Conservation (phyloP, 805 yeast species). For the Metschnikowia picachoensis region DNA sequence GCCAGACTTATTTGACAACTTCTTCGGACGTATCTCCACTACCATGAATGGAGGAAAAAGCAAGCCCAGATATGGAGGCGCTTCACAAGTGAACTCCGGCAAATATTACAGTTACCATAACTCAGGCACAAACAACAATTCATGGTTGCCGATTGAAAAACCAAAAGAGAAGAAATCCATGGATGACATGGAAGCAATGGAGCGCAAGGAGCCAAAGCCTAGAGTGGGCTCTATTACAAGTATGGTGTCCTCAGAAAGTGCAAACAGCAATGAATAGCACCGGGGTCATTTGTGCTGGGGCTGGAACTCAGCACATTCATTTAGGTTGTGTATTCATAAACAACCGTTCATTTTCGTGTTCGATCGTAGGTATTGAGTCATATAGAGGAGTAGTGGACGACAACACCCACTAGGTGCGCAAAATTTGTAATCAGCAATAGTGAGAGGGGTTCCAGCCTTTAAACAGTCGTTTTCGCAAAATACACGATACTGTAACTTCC, state of each 20-base stretch:
- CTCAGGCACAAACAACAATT: slow-evolving; percentile 35
- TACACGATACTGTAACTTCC: no score
- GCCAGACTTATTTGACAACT: slow-evolving; percentile 40
- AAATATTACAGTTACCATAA: slow-evolving; percentile 34
- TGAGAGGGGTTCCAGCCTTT: no score
- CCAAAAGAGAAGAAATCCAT: slow-evolving; percentile 1
- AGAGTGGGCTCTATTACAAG: slow-evolving; percentile 8
- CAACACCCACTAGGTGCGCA: no score
- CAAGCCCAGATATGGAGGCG: slow-evolving; percentile 27
- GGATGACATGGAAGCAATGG: slow-evolving; percentile 8
- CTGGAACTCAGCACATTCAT: not conserved
- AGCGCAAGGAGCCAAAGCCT: slow-evolving; percentile 8
- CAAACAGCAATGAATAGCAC: no score
- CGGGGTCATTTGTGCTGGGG: not conserved
- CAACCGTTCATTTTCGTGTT: no score
- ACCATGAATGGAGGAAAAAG: slow-evolving; percentile 35
- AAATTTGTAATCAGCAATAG: no score
- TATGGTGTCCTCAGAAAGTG: slow-evolving; percentile 7
- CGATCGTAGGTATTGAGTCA: no score
- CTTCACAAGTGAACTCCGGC: slow-evolving; percentile 37
- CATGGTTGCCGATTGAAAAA: slow-evolving; percentile 31
- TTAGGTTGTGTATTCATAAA: no score
- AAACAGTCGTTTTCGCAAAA: no score
- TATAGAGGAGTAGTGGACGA: no score
- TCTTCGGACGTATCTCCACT: slow-evolving; percentile 30